Evolutionary conservation across 768 basidiomycete genomes (phyloP), one percentile per base, ranked within the genome.

Genomic region (Megacollybia marginata): DNA sequence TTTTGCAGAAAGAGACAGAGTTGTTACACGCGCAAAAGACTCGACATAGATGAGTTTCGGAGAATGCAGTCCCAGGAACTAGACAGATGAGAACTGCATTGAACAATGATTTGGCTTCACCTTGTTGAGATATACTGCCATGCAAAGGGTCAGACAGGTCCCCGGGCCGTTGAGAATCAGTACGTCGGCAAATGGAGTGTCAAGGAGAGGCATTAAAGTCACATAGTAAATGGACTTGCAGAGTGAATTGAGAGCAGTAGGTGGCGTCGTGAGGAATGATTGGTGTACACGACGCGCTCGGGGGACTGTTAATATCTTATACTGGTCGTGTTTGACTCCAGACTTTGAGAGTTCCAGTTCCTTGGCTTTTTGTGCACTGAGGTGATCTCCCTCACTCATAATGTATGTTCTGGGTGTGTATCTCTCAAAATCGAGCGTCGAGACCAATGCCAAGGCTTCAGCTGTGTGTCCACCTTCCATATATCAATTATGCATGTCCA

Each of bases 111-210:
- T 59, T 33, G 46, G 49, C 69, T 80, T 56, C 62, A 89, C 92
- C 65, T 79, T 81, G 56, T 85, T 85, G 40, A 91, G 50, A 60
- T 81, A 84, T 12, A 82, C 76, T 1, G 87, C 82, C 13, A 78
- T 51, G 51, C 86, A 90, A 6, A 98, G 72, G 5, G 85, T 70
- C 33, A 94, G 80, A 62, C 91, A 94, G 6, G 95, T 97, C 13
- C 96, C 95, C 0, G 96, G 96, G 1, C 96, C 96, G 64, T 98
- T 98, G 28, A 98, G 66, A 46, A 99, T 68, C 45, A 99, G 70
- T 28, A 91, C 68, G 50, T 97, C 92, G 23, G 82, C 78, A 58
- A 82, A 80, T 44, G 53, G 59, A 34, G 56, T 53, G 47, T 52
- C 53, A n/a, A 72, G 53, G 9, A 82, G 50, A 2, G 86, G 87